Evolutionary conservation across 2,329 filamentous ascomycete genomes (phyloP).

Genomic region (Fusarium sp.): DNA sequence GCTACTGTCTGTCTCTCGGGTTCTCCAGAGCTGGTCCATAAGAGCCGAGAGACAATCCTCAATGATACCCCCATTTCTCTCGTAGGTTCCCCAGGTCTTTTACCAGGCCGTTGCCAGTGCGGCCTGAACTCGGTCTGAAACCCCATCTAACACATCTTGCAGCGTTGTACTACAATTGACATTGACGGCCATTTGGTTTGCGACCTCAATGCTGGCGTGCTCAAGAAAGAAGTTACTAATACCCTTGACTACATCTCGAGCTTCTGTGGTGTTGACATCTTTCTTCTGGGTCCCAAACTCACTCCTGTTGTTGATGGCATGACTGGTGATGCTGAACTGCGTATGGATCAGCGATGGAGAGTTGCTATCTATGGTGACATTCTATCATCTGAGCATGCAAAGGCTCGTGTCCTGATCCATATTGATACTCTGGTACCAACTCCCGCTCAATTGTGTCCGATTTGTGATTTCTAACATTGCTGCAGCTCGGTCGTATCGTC

Average conservation of each 20-base stretch:
- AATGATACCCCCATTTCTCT: constrained; percentile 92
- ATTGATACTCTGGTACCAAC: constrained; percentile 86
- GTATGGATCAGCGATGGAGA: constrained; percentile 89
- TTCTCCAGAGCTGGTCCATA: constrained; percentile 85
- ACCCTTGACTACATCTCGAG: constrained; percentile 88
- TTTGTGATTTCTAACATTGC: constrained; percentile 24
- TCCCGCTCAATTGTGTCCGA: neutral
- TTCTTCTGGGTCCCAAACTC: constrained; percentile 90
- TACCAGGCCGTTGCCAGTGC: neutral
- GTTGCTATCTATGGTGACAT: constrained; percentile 96
- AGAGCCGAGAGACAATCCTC: constrained; percentile 88
- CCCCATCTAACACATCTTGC: constrained; percentile 34
- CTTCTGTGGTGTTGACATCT: constrained; percentile 96
- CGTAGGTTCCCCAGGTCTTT: constrained; percentile 67
- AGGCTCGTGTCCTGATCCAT: constrained; percentile 94
- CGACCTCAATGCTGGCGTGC: constrained; percentile 72
- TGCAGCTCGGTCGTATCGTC: constrained; percentile 76
- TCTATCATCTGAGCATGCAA: constrained; percentile 95
- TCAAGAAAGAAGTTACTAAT: constrained; percentile 81
- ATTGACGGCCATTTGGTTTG: constrained; percentile 92
- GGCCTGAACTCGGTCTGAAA: neutral
- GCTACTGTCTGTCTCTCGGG: constrained; percentile 94
- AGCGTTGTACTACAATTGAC: constrained; percentile 94
- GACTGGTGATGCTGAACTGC: constrained; percentile 83
- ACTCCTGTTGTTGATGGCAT: constrained; percentile 79